Evolutionary conservation across 1,284 basidiomycete genomes (phyloP), one percentile per base, ranked within the genome.

Genomic region (Athelia sp.): DNA sequence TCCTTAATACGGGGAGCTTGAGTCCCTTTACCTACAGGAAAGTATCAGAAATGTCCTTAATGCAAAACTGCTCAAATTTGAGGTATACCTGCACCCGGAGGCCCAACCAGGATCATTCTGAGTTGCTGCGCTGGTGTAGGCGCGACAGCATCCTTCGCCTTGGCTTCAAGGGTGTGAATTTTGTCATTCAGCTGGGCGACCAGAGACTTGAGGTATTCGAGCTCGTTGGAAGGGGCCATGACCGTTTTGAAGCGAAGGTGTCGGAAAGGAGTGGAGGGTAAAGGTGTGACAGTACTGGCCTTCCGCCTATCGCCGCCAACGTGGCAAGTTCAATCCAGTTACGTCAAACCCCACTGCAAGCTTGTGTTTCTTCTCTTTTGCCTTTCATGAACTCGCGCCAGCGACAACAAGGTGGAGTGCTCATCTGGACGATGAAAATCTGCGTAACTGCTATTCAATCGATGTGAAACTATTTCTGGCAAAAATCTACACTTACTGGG

Each of bases 1-100:
- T 94, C 87, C 47, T 88, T 82, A 71, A 99, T 96, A 67, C 81
- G 83, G 21, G 97, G 96, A 1, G 94, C 96, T 70, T 99, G 96
- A 1, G 96, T 99, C 44, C 96, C 96, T 79, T 99, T 99, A 58
- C 93, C 93, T 96, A 59, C 21, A 50, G 9, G 23, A 53, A 15
- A 31, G 29, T 34, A 26, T 46, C 46, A 53, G 34, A 35, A 24
- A 15, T 29, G 51, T 38, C 48, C 4, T 31, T 34, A 29, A 31
- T 44, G 29, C 31, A 22, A 46, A 17, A 45, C 14, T 21, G 19
- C 32, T 43, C n/a, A 35, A 26, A 9, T 26, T 75, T 85, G 36
- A 40, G n/a, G 11, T 40, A 8, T 40, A 92, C 95, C 95, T 61
- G 96, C 93, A 62, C 96, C 96, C 45, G 96, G 96, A 57, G 96